Evolutionary conservation across 2,329 filamentous ascomycete species (phyloP).

Genomic region (Colletotrichum sp.): DNA sequence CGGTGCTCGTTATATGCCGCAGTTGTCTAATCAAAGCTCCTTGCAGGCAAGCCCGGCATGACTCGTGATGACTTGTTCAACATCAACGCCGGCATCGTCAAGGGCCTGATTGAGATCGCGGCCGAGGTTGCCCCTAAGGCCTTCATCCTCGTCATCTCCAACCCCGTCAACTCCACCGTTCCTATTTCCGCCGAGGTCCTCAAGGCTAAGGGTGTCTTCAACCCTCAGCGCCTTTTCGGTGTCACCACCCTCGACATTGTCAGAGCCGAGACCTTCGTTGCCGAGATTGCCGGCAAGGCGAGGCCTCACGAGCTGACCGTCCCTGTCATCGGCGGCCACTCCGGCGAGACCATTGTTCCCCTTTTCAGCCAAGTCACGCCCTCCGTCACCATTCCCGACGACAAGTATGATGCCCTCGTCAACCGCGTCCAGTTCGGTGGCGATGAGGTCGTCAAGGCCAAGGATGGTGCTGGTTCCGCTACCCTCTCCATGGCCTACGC

Average conservation of each 20-base stretch:
- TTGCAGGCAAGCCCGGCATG: slow-evolving; percentile 95
- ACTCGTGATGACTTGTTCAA: slow-evolving; percentile 99
- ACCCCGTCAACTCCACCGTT: slow-evolving; percentile 99
- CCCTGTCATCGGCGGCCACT: slow-evolving; percentile 96
- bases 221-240: slow-evolving; percentile 95
- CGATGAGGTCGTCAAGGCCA: slow-evolving; percentile 95
- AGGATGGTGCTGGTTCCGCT: slow-evolving; percentile 88
- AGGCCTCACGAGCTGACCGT: slow-evolving; percentile 84
- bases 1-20: not conserved
- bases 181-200: slow-evolving; percentile 97
- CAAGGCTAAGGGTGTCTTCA: slow-evolving; percentile 91
- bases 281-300: slow-evolving; percentile 81
- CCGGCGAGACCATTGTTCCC: slow-evolving; percentile 96
- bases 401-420: slow-evolving; percentile 89
- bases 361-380: slow-evolving; percentile 93
- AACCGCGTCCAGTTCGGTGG: slow-evolving; percentile 98
- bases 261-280: slow-evolving; percentile 95
- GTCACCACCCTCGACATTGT: slow-evolving; percentile 99
- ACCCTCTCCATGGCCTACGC: slow-evolving; percentile 96
- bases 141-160: slow-evolving; percentile 96
- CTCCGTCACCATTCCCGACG: slow-evolving; percentile 78
- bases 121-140: slow-evolving; percentile 92
- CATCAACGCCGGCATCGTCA: slow-evolving; percentile 98
- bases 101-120: slow-evolving; percentile 86
- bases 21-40: slow-evolving; percentile 1